These are phyloP conservation scores for Aspergillus quadricinctus DNA, from an alignment of 2,329 filamentous ascomycete genomes.

Conservation along the genomic window DNA sequence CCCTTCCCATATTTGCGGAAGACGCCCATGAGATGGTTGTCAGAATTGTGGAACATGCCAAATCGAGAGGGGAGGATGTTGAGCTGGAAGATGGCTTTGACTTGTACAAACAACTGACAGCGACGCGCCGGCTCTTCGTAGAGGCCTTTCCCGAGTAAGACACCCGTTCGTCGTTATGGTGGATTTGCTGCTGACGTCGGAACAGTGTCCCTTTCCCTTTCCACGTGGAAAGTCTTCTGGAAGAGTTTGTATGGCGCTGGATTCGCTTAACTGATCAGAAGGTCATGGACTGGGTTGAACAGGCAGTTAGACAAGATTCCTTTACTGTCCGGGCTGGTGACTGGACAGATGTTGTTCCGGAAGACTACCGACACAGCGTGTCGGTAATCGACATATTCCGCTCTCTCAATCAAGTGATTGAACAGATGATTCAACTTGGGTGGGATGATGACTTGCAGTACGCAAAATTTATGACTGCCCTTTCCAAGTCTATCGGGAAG, in stretches of 20 bases:
- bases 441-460: conserved; percentile 95
- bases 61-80: conserved; percentile 68
- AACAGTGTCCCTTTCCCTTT: conserved; percentile 67
- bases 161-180: background rate
- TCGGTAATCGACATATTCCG: conserved; percentile 92
- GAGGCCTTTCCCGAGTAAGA: conserved; percentile 63
- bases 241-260: conserved; percentile 96
- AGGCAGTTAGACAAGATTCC: conserved; percentile 83
- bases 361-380: conserved; percentile 85
- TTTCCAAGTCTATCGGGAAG: conserved; percentile 77
- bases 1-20: conserved; percentile 84
- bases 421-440: conserved; percentile 78
- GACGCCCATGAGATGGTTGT: conserved; percentile 82
- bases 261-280: conserved; percentile 74
- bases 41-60: conserved; percentile 70
- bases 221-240: conserved; percentile 77
- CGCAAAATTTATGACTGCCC: conserved; percentile 92
- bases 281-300: conserved; percentile 78
- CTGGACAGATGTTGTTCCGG: conserved; percentile 59
- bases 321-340: conserved; percentile 71
- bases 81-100: conserved; percentile 91
- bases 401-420: conserved; percentile 85
- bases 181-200: conserved; percentile 17
- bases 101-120: conserved; percentile 81
- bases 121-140: conserved; percentile 75